Base-by-base conservation (phyloP, 768 basidiomycete species). In the Stropharia rugosoannulata region DNA sequence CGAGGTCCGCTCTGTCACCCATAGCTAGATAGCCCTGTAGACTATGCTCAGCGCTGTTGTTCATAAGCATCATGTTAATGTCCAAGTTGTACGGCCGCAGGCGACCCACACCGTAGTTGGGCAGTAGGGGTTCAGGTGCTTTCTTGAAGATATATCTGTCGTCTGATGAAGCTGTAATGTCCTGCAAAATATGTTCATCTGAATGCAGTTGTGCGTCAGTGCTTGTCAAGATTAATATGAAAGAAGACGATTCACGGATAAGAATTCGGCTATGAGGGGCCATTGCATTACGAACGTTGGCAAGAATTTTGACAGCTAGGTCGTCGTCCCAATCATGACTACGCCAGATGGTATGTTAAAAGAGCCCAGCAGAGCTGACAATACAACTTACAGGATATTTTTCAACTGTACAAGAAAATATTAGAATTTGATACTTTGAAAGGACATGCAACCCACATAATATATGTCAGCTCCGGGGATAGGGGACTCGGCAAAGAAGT, bases 91-190 rank as follows among this genome's bases (percentile, higher is more conserved):
- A 81, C 43, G 68, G 65, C 15, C 73, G 64, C 18, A 73, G 65
- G 36, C 64, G 66, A 4, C 79, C 80, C 15, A 68, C 68, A 5
- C 79, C 79, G 53, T 74, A 80, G 62, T 80, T 80, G 4, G 80
- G 73, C 0, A 81, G 68, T 35, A 83, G 60, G 0, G 79, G 80
- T 47, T 71, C 68, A 0, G 78, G 78, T 4, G 78, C 77, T 62
- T 68, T 57, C 43, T 22, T 41, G 41, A 63, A 57, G 1, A 39
- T 37, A 16, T 59, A 54, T 11, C 61, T 49, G n/a, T 51, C 52
- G 5, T 62, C 58, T 5, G 59, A 43, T 18, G 51, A 47, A 22
- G 62, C 61, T 15, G 36, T 41, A 5, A 62, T 58, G 48, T 66
- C 58, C 54, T 41, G 15, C 40, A 41, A 15, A 41, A 41, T 6